phyloP scores from a whole-genome alignment of 2,329 filamentous ascomycete genomes.

The Trichothecium roseum region DNA sequence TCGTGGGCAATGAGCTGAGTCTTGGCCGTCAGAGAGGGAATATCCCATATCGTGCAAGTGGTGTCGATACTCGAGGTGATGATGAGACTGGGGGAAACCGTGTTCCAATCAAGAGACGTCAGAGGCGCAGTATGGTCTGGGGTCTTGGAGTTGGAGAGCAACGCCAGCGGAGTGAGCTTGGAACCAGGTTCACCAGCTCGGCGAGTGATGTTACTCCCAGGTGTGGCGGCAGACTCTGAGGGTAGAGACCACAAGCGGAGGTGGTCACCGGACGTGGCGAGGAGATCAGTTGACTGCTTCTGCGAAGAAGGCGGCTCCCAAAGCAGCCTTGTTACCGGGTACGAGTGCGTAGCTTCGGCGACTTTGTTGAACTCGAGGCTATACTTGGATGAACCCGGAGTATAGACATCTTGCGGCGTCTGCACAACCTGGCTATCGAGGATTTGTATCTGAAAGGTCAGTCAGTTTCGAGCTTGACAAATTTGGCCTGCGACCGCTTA shows the following conservation, averaged over 20 bases:
- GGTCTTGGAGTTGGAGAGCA: constrained; percentile 96
- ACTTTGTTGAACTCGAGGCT: constrained; percentile 85
- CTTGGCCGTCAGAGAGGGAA: constrained; percentile 93
- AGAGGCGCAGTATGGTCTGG: constrained; percentile 95
- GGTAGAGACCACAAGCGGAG: constrained; percentile 89
- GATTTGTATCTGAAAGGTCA: constrained; percentile 71
- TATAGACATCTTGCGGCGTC: constrained; percentile 58
- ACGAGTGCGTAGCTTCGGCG: constrained; percentile 94
- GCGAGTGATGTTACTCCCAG: constrained; percentile 58
- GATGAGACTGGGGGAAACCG: constrained; percentile 89
- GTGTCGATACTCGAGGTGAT: constrained; percentile 99
- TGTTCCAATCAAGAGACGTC: constrained; percentile 97
- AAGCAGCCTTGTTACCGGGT: constrained; percentile 86
- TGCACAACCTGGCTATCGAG: constrained; percentile 74
- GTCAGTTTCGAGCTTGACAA: too few relatives aligned
- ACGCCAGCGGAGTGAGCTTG: constrained; percentile 84
- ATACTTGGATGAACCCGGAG: constrained; percentile 60
- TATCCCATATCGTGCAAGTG: constrained; percentile 99
- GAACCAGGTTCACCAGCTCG: constrained; percentile 47
- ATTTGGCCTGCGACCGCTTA: too few relatives aligned
- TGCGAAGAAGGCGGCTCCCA: constrained; percentile 95
- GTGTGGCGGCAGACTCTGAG: constrained; percentile 44
- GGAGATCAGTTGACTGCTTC: constrained; percentile 88
- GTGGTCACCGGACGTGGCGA: constrained; percentile 93
- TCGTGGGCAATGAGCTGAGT: constrained; percentile 97